Evolutionary conservation across 164 flowering plant species (phyloP), one percentile per base, ranked within the genome.

Genomic region (Umbilicus rupestris): DNA sequence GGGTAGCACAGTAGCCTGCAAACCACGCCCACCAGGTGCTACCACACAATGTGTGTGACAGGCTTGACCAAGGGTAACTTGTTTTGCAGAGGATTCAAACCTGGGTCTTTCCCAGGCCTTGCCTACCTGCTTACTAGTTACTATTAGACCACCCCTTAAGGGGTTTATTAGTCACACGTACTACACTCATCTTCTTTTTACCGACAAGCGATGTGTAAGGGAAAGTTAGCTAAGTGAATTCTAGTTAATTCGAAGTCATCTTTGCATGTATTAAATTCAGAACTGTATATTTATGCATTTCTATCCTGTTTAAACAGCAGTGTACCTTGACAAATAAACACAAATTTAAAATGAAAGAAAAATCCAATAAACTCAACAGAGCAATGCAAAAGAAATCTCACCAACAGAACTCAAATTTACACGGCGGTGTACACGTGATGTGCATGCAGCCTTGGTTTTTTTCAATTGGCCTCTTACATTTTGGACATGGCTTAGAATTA

Each of bases 371-470:
- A 20, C 11, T 24, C 31, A 28, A 28, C 7, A 1, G 17, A 28
- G 15, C 6, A 20, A 49, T 49, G 55, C 55, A 20, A 49, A 45
- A 3, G 15, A 16, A 57, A 62, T 39, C 76, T 77, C 73, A 78
- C 90, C 87, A 85, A 73, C 90, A 85, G 62, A 85, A 85, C 39
- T 82, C 79, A 62, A 70, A 79, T 70, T 75, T 75, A 67, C 90
- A 85, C 16, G 87, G 87, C 3, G 80, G 78, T 14, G 84, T 75
- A 70, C 90, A 85, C 16, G 86, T 83, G 39, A 85, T 82, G 65
- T 83, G 90, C 84, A 82, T 82, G 70, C 90, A 85, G 5, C 87
- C 90, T 39, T 78, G 82, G 67, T 83, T 85, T 69, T 85, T 85
- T 74, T 83, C 87, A 30, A 85, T 85, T 16, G 90, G 77, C 10